Evolutionary conservation across 352 stramenopile genomes (phyloP).

Genomic region (Globisporangium iwayamae): DNA sequence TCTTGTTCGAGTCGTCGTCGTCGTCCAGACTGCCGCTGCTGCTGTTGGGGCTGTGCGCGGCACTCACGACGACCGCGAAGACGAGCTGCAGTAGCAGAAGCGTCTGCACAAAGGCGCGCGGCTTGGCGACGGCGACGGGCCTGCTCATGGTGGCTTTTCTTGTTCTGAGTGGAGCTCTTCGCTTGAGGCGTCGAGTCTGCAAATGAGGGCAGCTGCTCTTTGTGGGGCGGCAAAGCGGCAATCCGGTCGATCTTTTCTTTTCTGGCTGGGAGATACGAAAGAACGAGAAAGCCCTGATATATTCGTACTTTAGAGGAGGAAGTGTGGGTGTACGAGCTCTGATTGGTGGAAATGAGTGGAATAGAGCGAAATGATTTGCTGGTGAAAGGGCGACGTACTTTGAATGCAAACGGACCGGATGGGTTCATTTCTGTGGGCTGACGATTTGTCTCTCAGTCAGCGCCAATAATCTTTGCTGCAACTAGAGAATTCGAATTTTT

Average conservation of each 20-base stretch:
- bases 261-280: not conserved
- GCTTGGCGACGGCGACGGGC: not conserved
- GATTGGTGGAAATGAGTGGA: slow-evolving; percentile 3
- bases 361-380: slow-evolving; percentile 1
- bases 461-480: too few species aligned
- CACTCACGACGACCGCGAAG: not conserved
- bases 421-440: not conserved
- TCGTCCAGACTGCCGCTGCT: not conserved
- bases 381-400: not conserved
- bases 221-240: not conserved
- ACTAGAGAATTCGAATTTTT: too few species aligned
- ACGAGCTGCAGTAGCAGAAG: slow-evolving; percentile 13
- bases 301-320: slow-evolving; percentile 3
- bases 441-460: not conserved
- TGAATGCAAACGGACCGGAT: not conserved
- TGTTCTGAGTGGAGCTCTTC: not conserved
- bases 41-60: not conserved
- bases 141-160: not conserved
- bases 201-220: not conserved
- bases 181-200: not conserved
- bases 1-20: slow-evolving; percentile 17
- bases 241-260: not conserved
- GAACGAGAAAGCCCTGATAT: slow-evolving; percentile 9
- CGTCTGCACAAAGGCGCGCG: not conserved
- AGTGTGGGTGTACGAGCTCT: not conserved